These are phyloP conservation scores for Clonostachys sp. DNA, from an alignment of 2,329 filamentous ascomycete species.

Conservation along the genomic window DNA sequence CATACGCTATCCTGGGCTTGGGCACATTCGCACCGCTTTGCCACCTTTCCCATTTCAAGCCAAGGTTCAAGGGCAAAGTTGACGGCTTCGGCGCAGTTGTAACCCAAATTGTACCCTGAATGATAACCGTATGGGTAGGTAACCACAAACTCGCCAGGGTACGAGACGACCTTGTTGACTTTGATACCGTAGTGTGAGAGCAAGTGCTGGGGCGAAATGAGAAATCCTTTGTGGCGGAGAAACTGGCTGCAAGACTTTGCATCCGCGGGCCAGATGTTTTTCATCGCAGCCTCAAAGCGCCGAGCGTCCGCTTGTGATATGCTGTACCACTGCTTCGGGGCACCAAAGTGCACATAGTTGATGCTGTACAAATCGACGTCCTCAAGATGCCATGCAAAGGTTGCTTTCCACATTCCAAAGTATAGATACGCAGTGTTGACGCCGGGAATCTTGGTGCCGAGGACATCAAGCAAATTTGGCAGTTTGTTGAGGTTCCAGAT, in stretches of 20 bases:
- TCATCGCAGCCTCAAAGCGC: slow-evolving; percentile 93
- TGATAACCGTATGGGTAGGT: slow-evolving; percentile 99
- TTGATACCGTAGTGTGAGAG: slow-evolving; percentile 89
- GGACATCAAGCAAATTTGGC: slow-evolving; percentile 86
- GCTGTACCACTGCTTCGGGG: slow-evolving; percentile 99
- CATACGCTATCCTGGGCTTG: slow-evolving; percentile 95
- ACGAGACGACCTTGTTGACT: slow-evolving; percentile 92
- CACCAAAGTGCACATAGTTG: slow-evolving; percentile 98
- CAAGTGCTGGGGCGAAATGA: slow-evolving; percentile 87
- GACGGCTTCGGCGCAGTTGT: slow-evolving; percentile 98
- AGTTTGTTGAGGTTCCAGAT: slow-evolving; percentile 94
- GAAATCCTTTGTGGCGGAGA: slow-evolving; percentile 92
- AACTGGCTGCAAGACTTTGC: slow-evolving; percentile 96
- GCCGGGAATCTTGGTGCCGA: slow-evolving; percentile 92
- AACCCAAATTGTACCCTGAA: slow-evolving; percentile 95
- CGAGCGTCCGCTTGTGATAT: slow-evolving; percentile 94
- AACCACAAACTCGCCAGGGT: slow-evolving; percentile 96
- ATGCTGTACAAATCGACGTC: slow-evolving; percentile 99
- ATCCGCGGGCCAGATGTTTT: slow-evolving; percentile 88
- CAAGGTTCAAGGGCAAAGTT: slow-evolving; percentile 96
- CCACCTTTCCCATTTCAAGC: slow-evolving; percentile 91
- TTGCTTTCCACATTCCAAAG: slow-evolving; percentile 99
- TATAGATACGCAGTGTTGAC: slow-evolving; percentile 98
- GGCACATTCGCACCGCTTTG: slow-evolving; percentile 95
- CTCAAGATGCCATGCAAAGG: slow-evolving; percentile 97